phyloP scores from a whole-genome alignment of 2,329 filamentous ascomycete genomes.

The Sphaerostilbella broomeana region DNA sequence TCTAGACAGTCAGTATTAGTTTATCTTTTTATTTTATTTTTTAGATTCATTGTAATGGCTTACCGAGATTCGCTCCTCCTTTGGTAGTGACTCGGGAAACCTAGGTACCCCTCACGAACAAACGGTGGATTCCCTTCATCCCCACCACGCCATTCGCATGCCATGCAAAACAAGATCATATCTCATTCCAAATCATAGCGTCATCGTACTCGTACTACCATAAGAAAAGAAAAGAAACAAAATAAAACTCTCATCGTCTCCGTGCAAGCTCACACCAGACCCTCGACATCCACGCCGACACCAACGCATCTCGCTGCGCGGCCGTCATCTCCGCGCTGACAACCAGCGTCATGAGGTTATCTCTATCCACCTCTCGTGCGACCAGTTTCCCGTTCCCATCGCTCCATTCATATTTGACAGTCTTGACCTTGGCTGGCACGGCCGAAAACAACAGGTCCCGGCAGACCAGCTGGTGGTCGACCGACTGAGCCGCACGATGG shows the following conservation, averaged over 20 bases:
- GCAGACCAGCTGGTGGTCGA: conserved; percentile 18
- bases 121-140: too few species aligned
- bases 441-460: conserved; percentile 23
- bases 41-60: too few species aligned
- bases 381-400: conserved; percentile 22
- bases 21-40: not conserved
- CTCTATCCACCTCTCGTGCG: conserved; percentile 26
- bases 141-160: too few species aligned
- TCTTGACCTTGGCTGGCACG: conserved; percentile 18
- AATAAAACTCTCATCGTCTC: conserved; percentile 1
- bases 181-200: too few species aligned
- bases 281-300: conserved; percentile 30
- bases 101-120: too few species aligned
- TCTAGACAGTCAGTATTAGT: not conserved
- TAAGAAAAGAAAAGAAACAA: too few species aligned
- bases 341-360: conserved; percentile 24
- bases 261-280: conserved; percentile 28
- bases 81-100: not conserved
- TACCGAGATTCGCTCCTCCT: too few species aligned
- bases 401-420: conserved; percentile 29
- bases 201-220: too few species aligned
- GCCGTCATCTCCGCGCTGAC: conserved; percentile 26
- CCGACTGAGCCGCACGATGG: conserved; percentile 22
- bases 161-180: too few species aligned
- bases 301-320: conserved; percentile 27